Conservation (phyloP, 202 grass and related monocot species). For the Brachypodium distachyon region DNA sequence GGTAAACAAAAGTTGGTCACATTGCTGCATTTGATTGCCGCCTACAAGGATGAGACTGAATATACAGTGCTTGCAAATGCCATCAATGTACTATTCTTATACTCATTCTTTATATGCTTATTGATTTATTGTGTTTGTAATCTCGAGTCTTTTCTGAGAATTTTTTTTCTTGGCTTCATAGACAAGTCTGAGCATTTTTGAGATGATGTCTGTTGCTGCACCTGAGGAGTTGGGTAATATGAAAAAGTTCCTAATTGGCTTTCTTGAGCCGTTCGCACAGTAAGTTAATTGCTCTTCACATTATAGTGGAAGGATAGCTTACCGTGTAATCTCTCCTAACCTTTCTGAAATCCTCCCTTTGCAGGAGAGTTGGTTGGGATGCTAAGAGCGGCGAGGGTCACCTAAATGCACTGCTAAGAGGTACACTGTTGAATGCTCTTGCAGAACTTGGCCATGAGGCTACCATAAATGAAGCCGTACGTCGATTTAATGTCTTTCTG, state of each 20-base stretch:
- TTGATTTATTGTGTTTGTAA: background rate
- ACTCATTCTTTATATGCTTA: constrained; percentile 18
- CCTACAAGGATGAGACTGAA: constrained; percentile 71
- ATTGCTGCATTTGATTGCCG: constrained; percentile 69
- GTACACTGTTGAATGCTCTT: constrained; percentile 61
- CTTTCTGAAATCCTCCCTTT: constrained; percentile 3
- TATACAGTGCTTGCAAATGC: constrained; percentile 66
- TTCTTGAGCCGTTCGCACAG: constrained; percentile 64
- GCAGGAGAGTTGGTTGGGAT: constrained; percentile 90
- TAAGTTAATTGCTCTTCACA: constrained; percentile 29
- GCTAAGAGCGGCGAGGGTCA: constrained; percentile 61
- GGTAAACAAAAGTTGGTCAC: constrained; percentile 74
- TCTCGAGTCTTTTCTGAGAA: constrained; percentile 10
- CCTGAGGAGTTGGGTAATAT: constrained; percentile 56
- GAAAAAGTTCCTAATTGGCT: constrained; percentile 75
- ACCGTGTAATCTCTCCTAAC: constrained; percentile 5
- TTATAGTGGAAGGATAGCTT: constrained; percentile 14
- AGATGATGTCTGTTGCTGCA: constrained; percentile 61
- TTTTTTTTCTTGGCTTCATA: constrained; percentile 20
- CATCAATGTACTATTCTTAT: constrained; percentile 45
- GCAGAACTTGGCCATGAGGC: constrained; percentile 64
- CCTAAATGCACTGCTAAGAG: constrained; percentile 72
- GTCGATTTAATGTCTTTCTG: constrained; percentile 60
- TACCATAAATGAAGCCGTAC: constrained; percentile 65
- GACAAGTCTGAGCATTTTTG: constrained; percentile 56